A percentile compares a stretch with the other conserved stretches of the same genome.
These are phyloP conservation scores for Lachancea kluyveri DNA, from an alignment of 805 yeast genomes.

Conservation along the genomic window DNA sequence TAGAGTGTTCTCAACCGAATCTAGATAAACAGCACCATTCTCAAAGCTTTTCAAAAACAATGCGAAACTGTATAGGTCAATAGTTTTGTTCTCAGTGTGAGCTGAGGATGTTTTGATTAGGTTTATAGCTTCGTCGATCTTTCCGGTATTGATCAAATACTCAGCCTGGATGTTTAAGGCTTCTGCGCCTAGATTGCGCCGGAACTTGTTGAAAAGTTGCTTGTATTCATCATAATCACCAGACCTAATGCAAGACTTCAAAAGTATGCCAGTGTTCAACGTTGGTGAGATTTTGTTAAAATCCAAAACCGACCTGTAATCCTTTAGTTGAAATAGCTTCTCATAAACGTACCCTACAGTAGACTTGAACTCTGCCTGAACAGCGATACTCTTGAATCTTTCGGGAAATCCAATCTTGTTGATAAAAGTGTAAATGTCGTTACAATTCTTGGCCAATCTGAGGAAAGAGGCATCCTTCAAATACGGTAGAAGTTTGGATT, in stretches of 20 bases:
- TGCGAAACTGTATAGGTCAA: conserved; percentile 21
- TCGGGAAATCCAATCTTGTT: conserved; percentile 22
- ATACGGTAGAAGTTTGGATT: conserved; percentile 13
- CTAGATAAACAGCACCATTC: conserved; percentile 7
- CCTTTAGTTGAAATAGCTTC: conserved; percentile 13
- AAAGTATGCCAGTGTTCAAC: conserved; percentile 17
- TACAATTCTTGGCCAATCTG: conserved; percentile 16
- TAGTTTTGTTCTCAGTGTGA: conserved; percentile 13
- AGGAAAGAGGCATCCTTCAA: conserved; percentile 22
- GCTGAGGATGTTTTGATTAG: conserved; percentile 11
- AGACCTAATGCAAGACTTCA: conserved; percentile 22
- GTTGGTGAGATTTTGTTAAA: conserved; percentile 24
- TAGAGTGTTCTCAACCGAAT: conserved; percentile 19
- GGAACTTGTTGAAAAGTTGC: conserved; percentile 13
- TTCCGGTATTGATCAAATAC: conserved; percentile 15
- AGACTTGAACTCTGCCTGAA: conserved; percentile 23
- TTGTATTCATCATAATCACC: conserved; percentile 20
- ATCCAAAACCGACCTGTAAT: conserved; percentile 15
- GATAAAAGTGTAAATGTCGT: conserved; percentile 13
- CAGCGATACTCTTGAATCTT: conserved; percentile 23
- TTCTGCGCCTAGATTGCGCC: conserved; percentile 11
- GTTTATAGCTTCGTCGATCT: conserved; percentile 19
- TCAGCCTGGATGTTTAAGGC: conserved; percentile 18
- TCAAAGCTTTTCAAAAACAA: conserved; percentile 21
- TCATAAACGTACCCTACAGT: conserved; percentile 20